Base-by-base conservation (phyloP, 2,329 filamentous ascomycete species). In the Claviceps monticola region DNA sequence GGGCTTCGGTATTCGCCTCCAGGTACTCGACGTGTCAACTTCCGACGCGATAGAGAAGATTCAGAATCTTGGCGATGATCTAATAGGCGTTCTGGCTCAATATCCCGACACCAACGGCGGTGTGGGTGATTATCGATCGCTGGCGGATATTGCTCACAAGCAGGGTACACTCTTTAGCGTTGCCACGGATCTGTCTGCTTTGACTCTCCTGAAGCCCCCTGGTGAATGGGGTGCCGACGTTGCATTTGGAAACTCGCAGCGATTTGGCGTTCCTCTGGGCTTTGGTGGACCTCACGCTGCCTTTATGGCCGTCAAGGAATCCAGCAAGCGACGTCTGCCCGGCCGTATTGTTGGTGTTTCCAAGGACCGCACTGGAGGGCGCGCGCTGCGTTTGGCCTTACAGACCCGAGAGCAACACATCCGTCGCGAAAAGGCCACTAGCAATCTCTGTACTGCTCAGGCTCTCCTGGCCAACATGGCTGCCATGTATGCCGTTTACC, bases 321-420 rank as follows among this genome's bases (percentile, higher is more conserved):
- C 91, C 68, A 82, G 91, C 71, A 96, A 96, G 79, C 80, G 91
- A 54, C 95, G 94, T 71, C 91, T 96, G 56, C 91, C 91, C 4
- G 91, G 90, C 44, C 85, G 91, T 58, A 72, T 96, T 34, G 85
- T 97, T 55, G 91, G 91, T 59, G 77, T 96, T 3, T 95, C 91
- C 49, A 95, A 94, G 68, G 91, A 97, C 64, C 79, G 91, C 51
- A 74, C 89, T 5, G 91, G 91, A 7, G 80, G 86, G 56, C 83
- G 78, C 13, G 91, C 90, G 5, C 82, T 94, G 57, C 79, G 91
- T 60, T 71, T 96, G 62, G 86, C 91, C 17, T 72, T 96, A 50
- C 91, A 97, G 70, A 96, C 91, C 9, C 78, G 91, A 60, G 91
- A 97, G 71, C 91, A 97, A 72, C 91, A 97, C 66, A 96, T 97